phyloP scores from a whole-genome alignment of 805 yeast species.

The Teunomyces lycoperdinae region DNA sequence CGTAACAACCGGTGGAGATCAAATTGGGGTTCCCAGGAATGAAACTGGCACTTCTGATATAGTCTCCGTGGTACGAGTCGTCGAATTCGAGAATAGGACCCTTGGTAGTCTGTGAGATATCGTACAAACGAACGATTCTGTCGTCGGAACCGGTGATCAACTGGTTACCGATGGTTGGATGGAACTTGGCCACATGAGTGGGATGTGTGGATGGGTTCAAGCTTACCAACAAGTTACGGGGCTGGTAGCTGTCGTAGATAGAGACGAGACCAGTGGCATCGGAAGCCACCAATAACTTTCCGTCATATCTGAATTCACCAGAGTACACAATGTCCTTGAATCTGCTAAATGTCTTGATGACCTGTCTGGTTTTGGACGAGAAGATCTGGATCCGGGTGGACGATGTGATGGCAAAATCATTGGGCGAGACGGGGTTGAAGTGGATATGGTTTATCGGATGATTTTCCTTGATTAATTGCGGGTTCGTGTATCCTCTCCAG shows the following conservation, averaged over 20 bases:
- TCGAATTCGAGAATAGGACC: constrained; percentile 68
- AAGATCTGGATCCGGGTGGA: constrained; percentile 90
- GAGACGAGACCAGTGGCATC: constrained; percentile 94
- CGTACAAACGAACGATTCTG: constrained; percentile 81
- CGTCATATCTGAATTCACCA: constrained; percentile 90
- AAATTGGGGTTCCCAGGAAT: constrained; percentile 74
- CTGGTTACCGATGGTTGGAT: constrained; percentile 70
- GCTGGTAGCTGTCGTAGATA: constrained; percentile 78
- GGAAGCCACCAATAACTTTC: constrained; percentile 87
- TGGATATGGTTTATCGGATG: constrained; percentile 85
- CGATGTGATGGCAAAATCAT: constrained; percentile 91
- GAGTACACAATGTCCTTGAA: constrained; percentile 91
- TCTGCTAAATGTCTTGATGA: constrained; percentile 76
- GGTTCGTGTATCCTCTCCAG: constrained; percentile 83
- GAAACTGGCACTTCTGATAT: constrained; percentile 78
- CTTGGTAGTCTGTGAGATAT: constrained; percentile 66
- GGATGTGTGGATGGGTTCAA: constrained; percentile 84
- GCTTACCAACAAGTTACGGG: constrained; percentile 75
- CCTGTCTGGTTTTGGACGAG: constrained; percentile 92
- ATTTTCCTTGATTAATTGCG: constrained; percentile 90
- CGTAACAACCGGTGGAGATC: constrained; percentile 92
- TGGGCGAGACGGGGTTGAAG: constrained; percentile 82
- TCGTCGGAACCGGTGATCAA: constrained; percentile 91
- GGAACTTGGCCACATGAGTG: constrained; percentile 90
- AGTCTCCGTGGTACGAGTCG: constrained; percentile 75